Base-by-base conservation (phyloP, 2,329 filamentous ascomycete species). In the Zalaria obscura region DNA sequence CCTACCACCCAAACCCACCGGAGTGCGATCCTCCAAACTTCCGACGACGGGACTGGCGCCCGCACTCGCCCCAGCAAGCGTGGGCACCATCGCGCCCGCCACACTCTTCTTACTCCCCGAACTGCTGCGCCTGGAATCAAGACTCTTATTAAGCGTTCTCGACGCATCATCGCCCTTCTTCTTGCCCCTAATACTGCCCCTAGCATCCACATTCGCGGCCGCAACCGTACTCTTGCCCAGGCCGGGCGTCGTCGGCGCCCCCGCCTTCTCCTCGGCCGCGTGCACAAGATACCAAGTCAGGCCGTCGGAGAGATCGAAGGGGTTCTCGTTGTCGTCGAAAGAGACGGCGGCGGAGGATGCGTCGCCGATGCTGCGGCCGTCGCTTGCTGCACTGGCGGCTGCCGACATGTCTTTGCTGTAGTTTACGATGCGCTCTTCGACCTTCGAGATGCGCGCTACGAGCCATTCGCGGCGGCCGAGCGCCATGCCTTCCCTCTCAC, bases 211-310 rank as follows among this genome's bases (percentile, higher is more conserved):
- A 41, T 82, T 81, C 48, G 85, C 87, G 33, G 84, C 81, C 8
- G 86, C 86, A 10, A 95, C 88, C 0, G 91, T 96, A 49, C 81
- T 88, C 60, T 93, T 94, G 33, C 84, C 85, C 41, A 94, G 73
- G 0, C 89, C 88, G 0, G 91, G 89, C 0, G 89, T 96, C n/a
- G 83, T 80, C 0, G 91, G 91, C 2, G 71, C 71, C 35, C 87
- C 88, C 1, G 83, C 83, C 0, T 86, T 78, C 61, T 98, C 91
- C 62, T 98, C 91, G 2, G 76, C 73, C 0, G 91, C 91, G 56
- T 98, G 89, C 31, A 98, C 80, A 4, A 98, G 73, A 61, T 95
- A 96, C 91, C 91, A 98, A 29, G 89, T 78, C 38, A 98, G 66
- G 3, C 91, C 91, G 53, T 98, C 91, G 0, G 87, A 94, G 8